Base-by-base conservation (phyloP, 768 basidiomycete species). In the Lactarius vividus region DNA sequence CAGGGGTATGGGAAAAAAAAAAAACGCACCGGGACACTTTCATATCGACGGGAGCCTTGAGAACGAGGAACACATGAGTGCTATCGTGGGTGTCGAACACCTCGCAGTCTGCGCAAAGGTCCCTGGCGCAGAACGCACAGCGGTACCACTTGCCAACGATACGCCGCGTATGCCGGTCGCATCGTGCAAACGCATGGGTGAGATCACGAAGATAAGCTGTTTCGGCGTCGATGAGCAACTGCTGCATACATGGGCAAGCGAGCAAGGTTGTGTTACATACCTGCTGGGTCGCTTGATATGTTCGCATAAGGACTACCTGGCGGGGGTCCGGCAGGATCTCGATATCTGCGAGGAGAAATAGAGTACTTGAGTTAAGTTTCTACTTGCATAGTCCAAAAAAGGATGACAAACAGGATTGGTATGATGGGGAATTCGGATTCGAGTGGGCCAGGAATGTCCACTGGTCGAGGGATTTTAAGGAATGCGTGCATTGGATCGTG, bases 91-190 rank as follows among this genome's bases (percentile, higher is more conserved):
- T 88, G 72, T 93, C 93, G 31, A 90, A 77, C 55, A 78, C 81
- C 75, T 95, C 91, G 71, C 95, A 96, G 35, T 82, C 82, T 49
- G 86, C 86, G 76, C 96, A 97, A n/a, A 96, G 78, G 74, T 98
- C 96, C 70, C 84, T 87, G 7, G 83, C 82, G 72, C 95, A 97
- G 73, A 94, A 92, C 4, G 86, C 93, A 72, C 96, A 98, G 70
- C 90, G 85, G 76, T 88, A 91, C 96, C 96, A 98, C 70, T 86
- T 84, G 18, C 96, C 96, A n/a, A 80, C 77, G 61, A 97, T 96
- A 58, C 81, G 83, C 29, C 81, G 83, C 80, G 94, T 85, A 74
- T 96, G 96, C 54, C 88, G 84, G 77, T 98, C 96, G 71, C 96
- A 98, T 7, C 94, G 75, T 7, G 94, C 90, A 26, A 83, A 78